Conservation (phyloP, 78 protist species). For the Dictyostelium capitatum region DNA sequence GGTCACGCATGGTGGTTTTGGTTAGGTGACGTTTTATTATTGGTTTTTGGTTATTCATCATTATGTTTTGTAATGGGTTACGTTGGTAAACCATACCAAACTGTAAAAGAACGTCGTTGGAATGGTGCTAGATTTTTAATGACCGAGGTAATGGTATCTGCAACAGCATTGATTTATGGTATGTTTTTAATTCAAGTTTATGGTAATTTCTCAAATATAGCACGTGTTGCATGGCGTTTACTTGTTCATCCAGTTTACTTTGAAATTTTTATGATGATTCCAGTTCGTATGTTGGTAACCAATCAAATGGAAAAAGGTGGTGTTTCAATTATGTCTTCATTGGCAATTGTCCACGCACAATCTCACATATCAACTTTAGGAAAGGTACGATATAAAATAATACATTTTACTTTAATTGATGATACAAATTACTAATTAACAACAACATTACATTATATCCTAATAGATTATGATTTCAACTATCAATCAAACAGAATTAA, state of each 20-base stretch:
- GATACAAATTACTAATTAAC: no score
- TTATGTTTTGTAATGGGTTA: conserved; percentile 76
- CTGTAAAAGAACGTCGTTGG: conserved; percentile 19
- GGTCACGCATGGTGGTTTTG: conserved; percentile 54
- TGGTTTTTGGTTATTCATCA: conserved; percentile 44
- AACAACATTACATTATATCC: no score
- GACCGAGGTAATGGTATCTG: conserved; percentile 50
- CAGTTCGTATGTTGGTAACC: conserved; percentile 69
- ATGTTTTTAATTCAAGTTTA: conserved; percentile 77
- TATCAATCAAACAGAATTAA: conserved; percentile 31
- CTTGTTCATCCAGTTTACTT: conserved; percentile 74
- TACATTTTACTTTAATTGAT: no score
- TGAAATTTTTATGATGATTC: conserved; percentile 71
- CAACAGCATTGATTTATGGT: conserved; percentile 62
- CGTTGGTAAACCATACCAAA: conserved; percentile 67
- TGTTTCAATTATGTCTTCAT: conserved; percentile 51
- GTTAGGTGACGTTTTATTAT: conserved; percentile 58
- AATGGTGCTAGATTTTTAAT: conserved; percentile 57
- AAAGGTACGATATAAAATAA: no score
- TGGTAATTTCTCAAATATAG: conserved; percentile 26
- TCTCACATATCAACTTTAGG: conserved; percentile 74
- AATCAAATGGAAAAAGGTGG: conserved; percentile 73
- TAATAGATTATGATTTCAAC: conserved; percentile 84
- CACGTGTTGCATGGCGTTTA: conserved; percentile 69
- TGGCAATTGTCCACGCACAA: conserved; percentile 68